These are phyloP conservation scores for Calonectria hongkongensis DNA, from an alignment of 2,329 filamentous ascomycete species.

Conservation along the genomic window DNA sequence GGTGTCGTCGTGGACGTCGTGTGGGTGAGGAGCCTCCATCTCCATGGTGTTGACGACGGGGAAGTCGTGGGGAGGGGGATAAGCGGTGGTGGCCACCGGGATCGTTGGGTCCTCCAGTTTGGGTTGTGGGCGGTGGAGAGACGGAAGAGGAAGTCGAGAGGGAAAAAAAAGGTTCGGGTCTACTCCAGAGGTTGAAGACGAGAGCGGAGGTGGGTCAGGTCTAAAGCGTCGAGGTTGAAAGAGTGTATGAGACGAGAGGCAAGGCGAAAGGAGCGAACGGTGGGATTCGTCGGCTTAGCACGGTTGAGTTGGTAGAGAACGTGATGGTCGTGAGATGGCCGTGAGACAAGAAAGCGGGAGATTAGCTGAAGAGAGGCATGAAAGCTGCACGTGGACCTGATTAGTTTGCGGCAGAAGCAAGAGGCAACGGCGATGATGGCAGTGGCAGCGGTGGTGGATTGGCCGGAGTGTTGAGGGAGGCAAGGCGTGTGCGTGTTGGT, in stretches of 20 bases:
- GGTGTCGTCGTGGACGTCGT: slow-evolving; percentile 68
- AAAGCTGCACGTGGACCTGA: slow-evolving; percentile 45
- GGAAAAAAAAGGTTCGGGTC: slow-evolving; percentile 7
- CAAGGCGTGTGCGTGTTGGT: slow-evolving; percentile 14
- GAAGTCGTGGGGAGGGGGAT: slow-evolving; percentile 46
- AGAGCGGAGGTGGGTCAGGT: slow-evolving; percentile 28
- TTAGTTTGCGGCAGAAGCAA: slow-evolving; percentile 16
- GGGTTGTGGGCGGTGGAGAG: slow-evolving; percentile 42
- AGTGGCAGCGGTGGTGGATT: slow-evolving; percentile 30
- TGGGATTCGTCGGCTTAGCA: slow-evolving; percentile 22
- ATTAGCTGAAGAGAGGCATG: slow-evolving; percentile 53
- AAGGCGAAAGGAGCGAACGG: slow-evolving; percentile 42
- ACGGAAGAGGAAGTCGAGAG: slow-evolving; percentile 35
- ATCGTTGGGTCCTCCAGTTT: slow-evolving; percentile 67
- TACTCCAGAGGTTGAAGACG: neutral
- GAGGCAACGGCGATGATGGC: slow-evolving; percentile 22
- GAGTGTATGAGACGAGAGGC: slow-evolving; percentile 40
- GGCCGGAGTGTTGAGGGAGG: slow-evolving; percentile 34
- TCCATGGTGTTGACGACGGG: slow-evolving; percentile 73
- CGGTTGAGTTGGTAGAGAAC: slow-evolving; percentile 50
- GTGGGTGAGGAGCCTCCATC: slow-evolving; percentile 51
- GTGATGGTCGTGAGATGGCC: slow-evolving; percentile 40
- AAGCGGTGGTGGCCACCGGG: slow-evolving; percentile 48
- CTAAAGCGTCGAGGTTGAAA: slow-evolving; percentile 40
- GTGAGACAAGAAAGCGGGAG: slow-evolving; percentile 39